Base-by-base conservation (phyloP, 164 flowering plant species). In the Tinospora cordifolia region DNA sequence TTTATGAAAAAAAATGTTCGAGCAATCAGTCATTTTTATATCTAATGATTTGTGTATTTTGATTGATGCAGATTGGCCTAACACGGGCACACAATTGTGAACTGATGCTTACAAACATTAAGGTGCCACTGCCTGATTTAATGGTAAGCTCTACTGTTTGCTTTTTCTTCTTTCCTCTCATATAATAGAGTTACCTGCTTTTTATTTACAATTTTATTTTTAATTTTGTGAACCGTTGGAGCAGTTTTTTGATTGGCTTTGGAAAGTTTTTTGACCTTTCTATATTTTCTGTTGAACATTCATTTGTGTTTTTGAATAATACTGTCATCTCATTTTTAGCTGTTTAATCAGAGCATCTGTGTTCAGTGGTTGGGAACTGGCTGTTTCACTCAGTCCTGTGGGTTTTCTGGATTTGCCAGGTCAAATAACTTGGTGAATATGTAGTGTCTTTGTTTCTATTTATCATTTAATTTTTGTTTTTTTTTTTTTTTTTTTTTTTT, bases 61-160 rank as follows among this genome's bases (percentile, higher is more conserved):
- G 63, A 27, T 72, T 78, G 58, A 73, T 86, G 88, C 92, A 94
- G 99, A 83, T 94, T 81, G 98, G 92, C 46, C 85, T 85, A 13
- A 80, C 90, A 74, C 81, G 98, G 68, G 97, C 99, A 62, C 81
- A 92, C 76, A 94, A 94, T 69, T 92, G 97, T 84, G 99, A 94
- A 80, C 92, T 94, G 47, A 94, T 94, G 99, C 96, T 94, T 75
- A 71, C 97, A 67, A 94, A 92, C 80, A 96, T 94, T 27, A 94
- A 94, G 78, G 84, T 92, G 51, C 97, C 99, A 62, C 72, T 94
- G 87, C 82, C 92, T 70, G 99, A 92, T 67, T 73, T 94, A 78
- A 86, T 89, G 99, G 98, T 94, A 83, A 74, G 85, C 69, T 54
- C 47, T 44, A 10, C 47, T 41, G 6, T 51, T 51, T 51, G n/a